Conservation (phyloP, 225 moss, liverwort and hornwort species). For the Anthoceros angustus region DNA sequence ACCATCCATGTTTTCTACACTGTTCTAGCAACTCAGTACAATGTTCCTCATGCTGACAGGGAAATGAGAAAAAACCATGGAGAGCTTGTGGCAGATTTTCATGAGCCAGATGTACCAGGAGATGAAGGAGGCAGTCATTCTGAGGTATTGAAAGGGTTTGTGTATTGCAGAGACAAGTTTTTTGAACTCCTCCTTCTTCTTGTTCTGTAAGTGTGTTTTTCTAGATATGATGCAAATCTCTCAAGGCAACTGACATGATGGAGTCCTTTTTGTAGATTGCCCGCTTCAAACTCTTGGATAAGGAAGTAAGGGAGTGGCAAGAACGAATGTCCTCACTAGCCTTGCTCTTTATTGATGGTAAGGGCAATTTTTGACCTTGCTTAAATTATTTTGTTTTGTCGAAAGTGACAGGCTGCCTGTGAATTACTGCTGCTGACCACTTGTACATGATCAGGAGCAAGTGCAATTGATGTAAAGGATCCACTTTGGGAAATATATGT, state of each 20-base stretch:
- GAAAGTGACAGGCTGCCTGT: not conserved
- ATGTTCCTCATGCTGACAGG: slow-evolving; percentile 18
- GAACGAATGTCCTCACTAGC: slow-evolving; percentile 52
- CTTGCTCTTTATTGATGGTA: slow-evolving; percentile 75
- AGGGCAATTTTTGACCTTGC: slow-evolving; percentile 1
- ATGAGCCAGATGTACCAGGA: not conserved
- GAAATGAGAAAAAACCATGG: slow-evolving; percentile 47
- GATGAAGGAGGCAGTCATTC: not conserved
- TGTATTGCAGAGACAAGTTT: too few species aligned
- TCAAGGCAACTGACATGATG: too few species aligned
- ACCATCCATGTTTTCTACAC: not conserved
- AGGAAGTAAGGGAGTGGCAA: slow-evolving; percentile 59
- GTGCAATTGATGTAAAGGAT: slow-evolving; percentile 60
- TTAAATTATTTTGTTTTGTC: not conserved
- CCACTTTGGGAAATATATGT: slow-evolving; percentile 79
- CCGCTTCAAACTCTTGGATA: slow-evolving; percentile 49
- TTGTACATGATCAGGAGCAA: slow-evolving; percentile 19
- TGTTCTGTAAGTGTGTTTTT: too few species aligned
- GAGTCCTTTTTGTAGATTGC: slow-evolving; percentile 35
- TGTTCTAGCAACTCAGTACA: too few species aligned
- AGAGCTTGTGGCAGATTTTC: slow-evolving; percentile 28
- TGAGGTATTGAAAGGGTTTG: not conserved
- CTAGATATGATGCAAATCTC: too few species aligned
- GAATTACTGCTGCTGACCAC: not conserved
- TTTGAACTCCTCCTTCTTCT: too few species aligned